These are phyloP conservation scores for Tirmania nivea DNA, from an alignment of 495 filamentous ascomycete genomes.

Conservation along the genomic window DNA sequence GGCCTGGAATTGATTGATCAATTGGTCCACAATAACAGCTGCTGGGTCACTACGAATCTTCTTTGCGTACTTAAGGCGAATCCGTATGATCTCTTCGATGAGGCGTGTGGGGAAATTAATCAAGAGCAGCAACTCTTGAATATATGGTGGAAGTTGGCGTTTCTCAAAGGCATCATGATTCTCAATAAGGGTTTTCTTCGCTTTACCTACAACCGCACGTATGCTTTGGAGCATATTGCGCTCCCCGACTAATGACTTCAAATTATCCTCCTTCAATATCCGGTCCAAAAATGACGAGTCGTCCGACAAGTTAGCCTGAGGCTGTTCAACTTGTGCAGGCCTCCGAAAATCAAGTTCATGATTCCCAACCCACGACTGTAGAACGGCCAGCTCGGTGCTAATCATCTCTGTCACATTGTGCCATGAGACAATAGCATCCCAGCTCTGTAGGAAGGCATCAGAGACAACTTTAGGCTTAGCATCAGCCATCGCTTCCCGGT, in stretches of 20 bases:
- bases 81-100: conserved; percentile 87
- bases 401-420: conserved; percentile 96
- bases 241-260: conserved; percentile 74
- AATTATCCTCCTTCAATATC: conserved; percentile 91
- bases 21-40: conserved; percentile 76
- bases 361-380: conserved; percentile 93
- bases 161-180: conserved; percentile 72
- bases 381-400: conserved; percentile 72
- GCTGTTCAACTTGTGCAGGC: conserved; percentile 9
- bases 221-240: conserved; percentile 70
- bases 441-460: conserved; percentile 50
- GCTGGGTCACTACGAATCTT: conserved; percentile 64
- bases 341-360: conserved; percentile 79
- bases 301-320: conserved; percentile 26
- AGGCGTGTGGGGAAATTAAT: conserved; percentile 93
- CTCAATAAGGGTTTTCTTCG: conserved; percentile 72
- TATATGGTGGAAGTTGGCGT: conserved; percentile 85
- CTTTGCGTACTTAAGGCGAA: conserved; percentile 75
- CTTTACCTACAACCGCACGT: conserved; percentile 67
- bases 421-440: conserved; percentile 79
- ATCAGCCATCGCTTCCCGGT: conserved; percentile 43
- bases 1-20: conserved; percentile 91
- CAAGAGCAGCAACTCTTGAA: conserved; percentile 82
- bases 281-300: conserved; percentile 74
- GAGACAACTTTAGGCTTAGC: conserved; percentile 55